phyloP scores from a whole-genome alignment of 345 rosid genomes.

The Crucihimalaya himalaica region DNA sequence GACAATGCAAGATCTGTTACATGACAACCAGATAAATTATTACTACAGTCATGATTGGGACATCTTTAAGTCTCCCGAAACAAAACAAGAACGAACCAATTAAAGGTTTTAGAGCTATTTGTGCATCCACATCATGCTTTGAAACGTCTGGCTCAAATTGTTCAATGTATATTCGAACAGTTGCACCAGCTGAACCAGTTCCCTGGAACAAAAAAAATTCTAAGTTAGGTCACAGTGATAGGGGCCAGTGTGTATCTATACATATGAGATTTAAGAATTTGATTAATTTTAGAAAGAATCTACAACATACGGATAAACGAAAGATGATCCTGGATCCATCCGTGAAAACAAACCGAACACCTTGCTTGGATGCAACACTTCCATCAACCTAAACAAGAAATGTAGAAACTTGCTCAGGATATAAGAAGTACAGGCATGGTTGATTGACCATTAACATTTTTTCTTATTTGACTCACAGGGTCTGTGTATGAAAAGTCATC shows the following conservation, averaged over 20 bases:
- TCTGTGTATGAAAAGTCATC: slow-evolving; percentile 91
- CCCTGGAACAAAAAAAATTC: slow-evolving; percentile 50
- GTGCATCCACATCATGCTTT: slow-evolving; percentile 90
- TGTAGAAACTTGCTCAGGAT: slow-evolving; percentile 18
- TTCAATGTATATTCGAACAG: slow-evolving; percentile 78
- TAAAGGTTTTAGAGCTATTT: slow-evolving; percentile 74
- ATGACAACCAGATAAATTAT: slow-evolving; percentile 23
- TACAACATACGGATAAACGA: slow-evolving; percentile 72
- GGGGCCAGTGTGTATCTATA: not conserved
- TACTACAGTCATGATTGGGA: slow-evolving; percentile 12
- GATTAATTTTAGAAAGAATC: not conserved
- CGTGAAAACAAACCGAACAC: slow-evolving; percentile 84
- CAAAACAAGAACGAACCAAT: slow-evolving; percentile 55
- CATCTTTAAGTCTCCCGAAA: slow-evolving; percentile 9
- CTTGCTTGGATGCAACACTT: slow-evolving; percentile 91
- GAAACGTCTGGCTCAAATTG: slow-evolving; percentile 81
- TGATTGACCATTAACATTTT: not conserved
- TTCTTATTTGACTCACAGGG: slow-evolving; percentile 61
- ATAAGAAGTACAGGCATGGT: not conserved
- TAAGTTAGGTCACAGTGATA: slow-evolving; percentile 17
- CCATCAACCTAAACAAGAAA: slow-evolving; percentile 76
- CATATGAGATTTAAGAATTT: slow-evolving; percentile 22
- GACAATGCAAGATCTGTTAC: slow-evolving; percentile 80
- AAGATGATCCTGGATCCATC: slow-evolving; percentile 92
- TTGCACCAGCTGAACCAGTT: slow-evolving; percentile 97